These are phyloP conservation scores for Akanthomyces uredinophilus DNA, from an alignment of 2,329 filamentous ascomycete genomes.

Conservation along the genomic window DNA sequence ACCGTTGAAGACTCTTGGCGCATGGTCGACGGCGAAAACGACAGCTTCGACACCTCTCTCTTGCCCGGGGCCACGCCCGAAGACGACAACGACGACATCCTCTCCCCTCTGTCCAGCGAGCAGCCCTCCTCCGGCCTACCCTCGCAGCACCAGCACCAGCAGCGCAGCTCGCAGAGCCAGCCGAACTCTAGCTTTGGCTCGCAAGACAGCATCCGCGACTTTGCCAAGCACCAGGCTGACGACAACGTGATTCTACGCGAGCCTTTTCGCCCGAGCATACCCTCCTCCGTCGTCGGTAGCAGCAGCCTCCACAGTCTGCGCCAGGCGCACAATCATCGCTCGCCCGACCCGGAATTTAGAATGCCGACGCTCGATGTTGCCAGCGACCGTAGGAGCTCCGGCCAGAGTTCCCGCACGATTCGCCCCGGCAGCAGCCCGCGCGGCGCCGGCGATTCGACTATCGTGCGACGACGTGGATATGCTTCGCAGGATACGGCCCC, in stretches of 20 bases:
- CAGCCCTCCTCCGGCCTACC: constrained; percentile 32
- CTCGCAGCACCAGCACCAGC: constrained; percentile 33
- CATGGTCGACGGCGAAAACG: constrained; percentile 56
- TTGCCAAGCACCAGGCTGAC: constrained; percentile 48
- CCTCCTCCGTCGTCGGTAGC: constrained; percentile 25
- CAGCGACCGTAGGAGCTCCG: constrained; percentile 32
- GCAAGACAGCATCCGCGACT: constrained; percentile 53
- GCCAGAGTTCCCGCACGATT: constrained; percentile 30
- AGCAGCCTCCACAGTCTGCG: constrained; percentile 7
- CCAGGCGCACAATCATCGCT: constrained; percentile 26
- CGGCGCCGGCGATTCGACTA: constrained; percentile 19
- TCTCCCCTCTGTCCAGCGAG: constrained; percentile 35
- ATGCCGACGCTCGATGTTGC: constrained; percentile 46
- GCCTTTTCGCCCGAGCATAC: constrained; percentile 51
- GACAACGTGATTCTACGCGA: constrained; percentile 50
- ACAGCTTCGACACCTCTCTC: constrained; percentile 54
- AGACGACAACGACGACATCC: constrained; percentile 35
- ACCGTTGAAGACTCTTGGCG: constrained; percentile 54
- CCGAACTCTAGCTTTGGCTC: constrained; percentile 37
- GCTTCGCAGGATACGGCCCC: constrained; percentile 22
- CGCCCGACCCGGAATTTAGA: constrained; percentile 47
- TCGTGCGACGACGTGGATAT: constrained; percentile 25
- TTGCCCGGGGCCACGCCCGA: constrained; percentile 38
- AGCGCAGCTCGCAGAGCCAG: constrained; percentile 35
- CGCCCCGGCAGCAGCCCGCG: constrained; percentile 23